Conservation (phyloP, 1,284 basidiomycete genomes). For the Thecaphora thlaspeos region DNA sequence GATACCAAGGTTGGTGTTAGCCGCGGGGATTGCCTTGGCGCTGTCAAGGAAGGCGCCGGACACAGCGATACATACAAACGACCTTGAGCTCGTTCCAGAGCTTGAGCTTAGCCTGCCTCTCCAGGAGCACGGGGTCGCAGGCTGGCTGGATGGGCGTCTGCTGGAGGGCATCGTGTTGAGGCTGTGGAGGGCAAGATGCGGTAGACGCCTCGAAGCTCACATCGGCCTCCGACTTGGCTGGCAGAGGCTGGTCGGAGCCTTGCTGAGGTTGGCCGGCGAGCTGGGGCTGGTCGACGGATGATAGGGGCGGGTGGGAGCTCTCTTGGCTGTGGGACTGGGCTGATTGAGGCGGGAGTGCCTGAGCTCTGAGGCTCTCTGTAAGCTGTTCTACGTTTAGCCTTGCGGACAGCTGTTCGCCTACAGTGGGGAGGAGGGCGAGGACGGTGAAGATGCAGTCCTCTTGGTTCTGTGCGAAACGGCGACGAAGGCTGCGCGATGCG, state of each 20-base stretch:
- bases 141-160: too few relatives aligned
- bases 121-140: conserved; percentile 7
- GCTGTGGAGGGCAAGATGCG: too few relatives aligned
- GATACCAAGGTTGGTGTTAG: too few relatives aligned
- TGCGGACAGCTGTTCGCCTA: conserved; percentile 70
- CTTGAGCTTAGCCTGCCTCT: conserved; percentile 39
- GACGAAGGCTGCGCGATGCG: conserved; percentile 65
- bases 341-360: conserved; percentile 6
- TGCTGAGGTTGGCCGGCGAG: too few relatives aligned
- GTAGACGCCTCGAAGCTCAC: too few relatives aligned
- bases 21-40: too few relatives aligned
- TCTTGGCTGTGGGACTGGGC: conserved; percentile 2
- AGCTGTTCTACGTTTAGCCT: conserved; percentile 80
- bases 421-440: conserved; percentile 74
- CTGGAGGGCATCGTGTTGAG: neutral
- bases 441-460: conserved; percentile 79
- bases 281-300: too few relatives aligned
- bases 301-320: too few relatives aligned
- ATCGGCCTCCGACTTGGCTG: too few relatives aligned
- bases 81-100: conserved; percentile 57
- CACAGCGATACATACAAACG: conserved; percentile 62
- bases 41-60: conserved; percentile 55
- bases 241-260: too few relatives aligned
- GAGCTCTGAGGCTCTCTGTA: conserved; percentile 68
- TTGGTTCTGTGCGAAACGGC: conserved; percentile 77